phyloP scores from a whole-genome alignment of 2,329 filamentous ascomycete genomes.

The Thielaviopsis populi region DNA sequence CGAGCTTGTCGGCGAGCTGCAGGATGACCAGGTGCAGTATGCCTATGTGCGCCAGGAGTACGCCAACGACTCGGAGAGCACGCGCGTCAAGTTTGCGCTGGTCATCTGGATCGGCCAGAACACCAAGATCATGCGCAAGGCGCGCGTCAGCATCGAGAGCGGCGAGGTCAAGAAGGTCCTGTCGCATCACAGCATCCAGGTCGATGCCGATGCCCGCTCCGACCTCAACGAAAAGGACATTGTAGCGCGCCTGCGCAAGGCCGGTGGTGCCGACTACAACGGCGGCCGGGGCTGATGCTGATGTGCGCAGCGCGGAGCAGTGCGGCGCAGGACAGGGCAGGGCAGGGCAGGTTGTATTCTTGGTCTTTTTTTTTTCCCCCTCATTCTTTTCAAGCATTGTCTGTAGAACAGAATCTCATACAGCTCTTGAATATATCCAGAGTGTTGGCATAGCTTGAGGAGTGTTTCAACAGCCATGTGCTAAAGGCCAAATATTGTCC shows the following conservation, averaged over 20 bases:
- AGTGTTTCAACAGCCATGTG: background rate
- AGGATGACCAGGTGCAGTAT: constrained; percentile 48
- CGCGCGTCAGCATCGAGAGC: constrained; percentile 51
- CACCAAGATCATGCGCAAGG: constrained; percentile 55
- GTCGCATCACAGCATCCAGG: constrained; percentile 48
- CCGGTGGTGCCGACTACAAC: constrained; percentile 57
- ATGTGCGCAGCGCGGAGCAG: background rate
- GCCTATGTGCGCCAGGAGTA: constrained; percentile 52
- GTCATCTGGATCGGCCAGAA: constrained; percentile 52
- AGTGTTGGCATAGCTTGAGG: background rate
- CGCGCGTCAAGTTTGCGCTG: constrained; percentile 51
- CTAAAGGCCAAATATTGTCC: background rate
- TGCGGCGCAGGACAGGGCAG: background rate
- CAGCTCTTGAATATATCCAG: constrained; percentile 9
- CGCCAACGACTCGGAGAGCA: constrained; percentile 56
- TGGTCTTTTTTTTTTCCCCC: background rate
- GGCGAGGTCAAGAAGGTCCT: constrained; percentile 49
- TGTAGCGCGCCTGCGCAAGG: constrained; percentile 45
- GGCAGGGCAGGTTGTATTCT: background rate
- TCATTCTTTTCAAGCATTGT: constrained; percentile 3
- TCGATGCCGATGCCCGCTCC: constrained; percentile 43
- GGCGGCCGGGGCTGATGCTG: constrained; percentile 40
- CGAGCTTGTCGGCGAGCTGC: constrained; percentile 42
- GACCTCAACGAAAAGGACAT: constrained; percentile 49
- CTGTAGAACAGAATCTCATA: constrained; percentile 2